Conservation (phyloP, 352 stramenopile genomes). For the Globisporangium uncinulatum region DNA sequence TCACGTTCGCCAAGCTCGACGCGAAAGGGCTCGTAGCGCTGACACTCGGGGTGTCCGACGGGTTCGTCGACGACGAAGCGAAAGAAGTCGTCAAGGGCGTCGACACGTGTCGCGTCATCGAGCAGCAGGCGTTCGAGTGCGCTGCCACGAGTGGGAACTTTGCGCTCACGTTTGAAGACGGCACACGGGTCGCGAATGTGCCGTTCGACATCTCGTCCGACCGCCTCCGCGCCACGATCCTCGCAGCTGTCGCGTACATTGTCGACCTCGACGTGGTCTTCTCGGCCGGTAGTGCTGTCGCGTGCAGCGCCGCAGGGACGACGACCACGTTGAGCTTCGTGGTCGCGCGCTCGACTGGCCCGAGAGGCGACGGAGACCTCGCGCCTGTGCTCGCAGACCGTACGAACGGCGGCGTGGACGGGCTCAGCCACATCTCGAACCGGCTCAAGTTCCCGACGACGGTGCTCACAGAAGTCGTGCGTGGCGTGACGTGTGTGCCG, state of each 20-base stretch:
- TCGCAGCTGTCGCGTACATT: slow-evolving; percentile 45
- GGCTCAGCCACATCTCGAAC: slow-evolving; percentile 58
- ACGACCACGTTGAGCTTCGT: slow-evolving; percentile 61
- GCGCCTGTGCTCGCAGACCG: slow-evolving; percentile 35
- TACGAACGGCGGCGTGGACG: slow-evolving; percentile 44
- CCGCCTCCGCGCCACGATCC: slow-evolving; percentile 32
- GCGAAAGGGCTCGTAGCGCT: slow-evolving; percentile 40
- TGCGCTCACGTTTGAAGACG: slow-evolving; percentile 60
- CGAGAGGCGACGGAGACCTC: slow-evolving; percentile 47
- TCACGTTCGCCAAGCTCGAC: slow-evolving; percentile 52
- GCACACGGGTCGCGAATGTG: slow-evolving; percentile 32
- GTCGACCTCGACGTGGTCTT: slow-evolving; percentile 58
- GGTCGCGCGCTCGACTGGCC: slow-evolving; percentile 36
- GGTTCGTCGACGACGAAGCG: slow-evolving; percentile 56
- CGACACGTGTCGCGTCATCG: slow-evolving; percentile 58
- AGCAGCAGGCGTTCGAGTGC: slow-evolving; percentile 58
- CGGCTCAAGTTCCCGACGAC: slow-evolving; percentile 43
- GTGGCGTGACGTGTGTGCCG: slow-evolving; percentile 40
- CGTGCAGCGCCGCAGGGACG: slow-evolving; percentile 47
- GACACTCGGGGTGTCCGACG: slow-evolving; percentile 33
- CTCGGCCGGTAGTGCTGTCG: slow-evolving; percentile 19
- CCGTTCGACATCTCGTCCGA: slow-evolving; percentile 36
- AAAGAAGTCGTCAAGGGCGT: slow-evolving; percentile 70
- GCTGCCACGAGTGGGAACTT: slow-evolving; percentile 63
- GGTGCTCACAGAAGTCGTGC: slow-evolving; percentile 44